Evolutionary conservation across 1,139 yeast genomes (phyloP).

Genomic region (Kodamaea sp.): DNA sequence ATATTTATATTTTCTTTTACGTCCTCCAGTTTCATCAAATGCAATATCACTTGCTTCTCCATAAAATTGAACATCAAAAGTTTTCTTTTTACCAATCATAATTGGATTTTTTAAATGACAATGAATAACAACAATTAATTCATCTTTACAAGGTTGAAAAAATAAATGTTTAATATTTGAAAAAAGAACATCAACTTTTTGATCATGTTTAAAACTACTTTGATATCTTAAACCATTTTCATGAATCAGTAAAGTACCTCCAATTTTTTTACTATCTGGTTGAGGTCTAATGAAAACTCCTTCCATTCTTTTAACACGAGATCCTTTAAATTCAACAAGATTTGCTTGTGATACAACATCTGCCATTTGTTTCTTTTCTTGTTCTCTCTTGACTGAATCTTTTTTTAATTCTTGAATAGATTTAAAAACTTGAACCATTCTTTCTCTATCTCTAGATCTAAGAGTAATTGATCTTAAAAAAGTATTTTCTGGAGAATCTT

Average conservation of each 20-base stretch:
- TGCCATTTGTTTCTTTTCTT: slow-evolving; percentile 86
- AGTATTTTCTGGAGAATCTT: slow-evolving; percentile 79
- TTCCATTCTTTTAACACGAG: slow-evolving; percentile 82
- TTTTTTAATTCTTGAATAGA: slow-evolving; percentile 91
- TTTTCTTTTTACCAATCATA: slow-evolving; percentile 93
- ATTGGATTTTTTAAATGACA: slow-evolving; percentile 90
- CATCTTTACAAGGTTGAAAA: slow-evolving; percentile 96
- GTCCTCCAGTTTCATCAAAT: slow-evolving; percentile 95
- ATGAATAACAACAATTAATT: slow-evolving; percentile 86
- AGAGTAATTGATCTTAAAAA: slow-evolving; percentile 85
- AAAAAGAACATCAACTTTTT: slow-evolving; percentile 81
- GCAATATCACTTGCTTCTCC: slow-evolving; percentile 96
- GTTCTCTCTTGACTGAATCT: slow-evolving; percentile 85
- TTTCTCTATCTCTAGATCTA: slow-evolving; percentile 85
- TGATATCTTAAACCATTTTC: slow-evolving; percentile 95
- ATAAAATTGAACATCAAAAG: slow-evolving; percentile 92
- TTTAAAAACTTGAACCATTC: slow-evolving; percentile 87
- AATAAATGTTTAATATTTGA: slow-evolving; percentile 89
- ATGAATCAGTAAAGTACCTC: slow-evolving; percentile 88
- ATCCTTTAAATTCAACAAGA: slow-evolving; percentile 70
- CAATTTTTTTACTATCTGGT: slow-evolving; percentile 92
- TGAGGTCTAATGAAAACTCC: slow-evolving; percentile 91
- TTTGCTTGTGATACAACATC: slow-evolving; percentile 94
- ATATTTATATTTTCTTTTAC: slow-evolving; percentile 83
- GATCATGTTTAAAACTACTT: slow-evolving; percentile 77